Evolutionary conservation across 257 asterid species (phyloP).

Genomic region (Anisodus acutangulus): DNA sequence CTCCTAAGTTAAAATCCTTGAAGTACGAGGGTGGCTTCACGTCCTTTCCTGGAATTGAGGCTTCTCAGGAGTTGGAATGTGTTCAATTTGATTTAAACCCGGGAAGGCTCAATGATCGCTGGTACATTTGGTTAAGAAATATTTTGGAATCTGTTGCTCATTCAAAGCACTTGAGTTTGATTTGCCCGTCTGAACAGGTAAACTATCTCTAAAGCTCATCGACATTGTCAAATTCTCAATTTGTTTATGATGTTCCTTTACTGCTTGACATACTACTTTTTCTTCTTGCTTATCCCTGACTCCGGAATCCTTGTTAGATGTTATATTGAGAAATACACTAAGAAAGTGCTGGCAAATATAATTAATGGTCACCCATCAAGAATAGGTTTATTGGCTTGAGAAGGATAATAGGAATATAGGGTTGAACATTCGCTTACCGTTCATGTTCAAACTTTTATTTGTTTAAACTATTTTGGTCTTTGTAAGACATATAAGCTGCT

Average conservation of each 20-base stretch:
- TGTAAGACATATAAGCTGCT: too few relatives aligned
- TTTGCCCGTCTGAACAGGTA: not conserved
- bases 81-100: not conserved
- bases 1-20: too few relatives aligned
- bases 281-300: not conserved
- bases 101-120: not conserved
- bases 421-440: not conserved
- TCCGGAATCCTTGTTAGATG: not conserved
- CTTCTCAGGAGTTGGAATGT: not conserved
- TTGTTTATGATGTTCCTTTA: not conserved
- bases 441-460: too few relatives aligned
- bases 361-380: not conserved
- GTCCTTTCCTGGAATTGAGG: not conserved
- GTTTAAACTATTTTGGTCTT: too few relatives aligned
- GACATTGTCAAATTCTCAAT: not conserved
- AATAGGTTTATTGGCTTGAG: not conserved
- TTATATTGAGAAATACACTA: not conserved
- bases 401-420: not conserved
- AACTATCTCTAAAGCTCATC: accelerated
- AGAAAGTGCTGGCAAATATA: not conserved
- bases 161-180: not conserved
- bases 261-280: not conserved
- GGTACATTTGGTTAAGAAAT: not conserved
- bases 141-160: not conserved
- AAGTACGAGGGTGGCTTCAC: not conserved